Evolutionary conservation across 2,329 filamentous ascomycete genomes (phyloP).

Genomic region (Alternaria arborescens): DNA sequence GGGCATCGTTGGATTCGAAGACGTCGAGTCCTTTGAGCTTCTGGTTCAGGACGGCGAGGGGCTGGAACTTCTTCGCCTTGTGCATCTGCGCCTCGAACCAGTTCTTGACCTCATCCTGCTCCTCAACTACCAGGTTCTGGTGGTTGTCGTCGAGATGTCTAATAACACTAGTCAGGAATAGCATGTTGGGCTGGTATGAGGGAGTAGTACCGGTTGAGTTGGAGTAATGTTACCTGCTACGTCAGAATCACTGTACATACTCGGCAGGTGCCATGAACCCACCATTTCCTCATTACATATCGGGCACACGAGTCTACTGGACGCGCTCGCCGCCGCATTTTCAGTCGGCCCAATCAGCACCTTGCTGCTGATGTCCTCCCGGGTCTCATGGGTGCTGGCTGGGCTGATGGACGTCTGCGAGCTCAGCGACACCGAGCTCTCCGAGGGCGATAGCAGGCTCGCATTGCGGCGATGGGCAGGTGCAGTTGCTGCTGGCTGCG

Average conservation of each 20-base stretch:
- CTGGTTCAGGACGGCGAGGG: slow-evolving; percentile 88
- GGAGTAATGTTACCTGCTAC: slow-evolving; percentile 81
- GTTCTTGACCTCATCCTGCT: slow-evolving; percentile 93
- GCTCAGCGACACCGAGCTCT: slow-evolving; percentile 79
- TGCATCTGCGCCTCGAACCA: slow-evolving; percentile 96
- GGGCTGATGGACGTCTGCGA: slow-evolving; percentile 79
- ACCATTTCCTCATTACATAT: slow-evolving; percentile 99
- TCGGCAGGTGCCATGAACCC: slow-evolving; percentile 34
- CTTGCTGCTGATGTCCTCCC: slow-evolving; percentile 80
- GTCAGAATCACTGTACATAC: slow-evolving; percentile 36
- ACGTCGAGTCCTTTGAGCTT: slow-evolving; percentile 92
- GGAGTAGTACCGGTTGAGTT: slow-evolving; percentile 70
- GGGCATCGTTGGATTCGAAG: slow-evolving; percentile 87
- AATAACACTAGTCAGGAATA: slow-evolving; percentile 23
- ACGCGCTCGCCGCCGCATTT: slow-evolving; percentile 65
- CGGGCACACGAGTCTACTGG: slow-evolving; percentile 83
- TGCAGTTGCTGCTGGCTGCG: slow-evolving; percentile 17
- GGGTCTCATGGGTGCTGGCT: slow-evolving; percentile 70
- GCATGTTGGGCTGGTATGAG: slow-evolving; percentile 12
- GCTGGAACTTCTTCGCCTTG: slow-evolving; percentile 93
- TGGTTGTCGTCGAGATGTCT: slow-evolving; percentile 88
- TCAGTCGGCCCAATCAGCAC: slow-evolving; percentile 74
- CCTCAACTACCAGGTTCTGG: slow-evolving; percentile 85
- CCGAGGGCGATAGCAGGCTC: slow-evolving; percentile 67
- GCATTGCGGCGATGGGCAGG: slow-evolving; percentile 52